phyloP scores from a whole-genome alignment of 371 early-diverging fungal genomes.

The Rhizopus stolonifer region DNA sequence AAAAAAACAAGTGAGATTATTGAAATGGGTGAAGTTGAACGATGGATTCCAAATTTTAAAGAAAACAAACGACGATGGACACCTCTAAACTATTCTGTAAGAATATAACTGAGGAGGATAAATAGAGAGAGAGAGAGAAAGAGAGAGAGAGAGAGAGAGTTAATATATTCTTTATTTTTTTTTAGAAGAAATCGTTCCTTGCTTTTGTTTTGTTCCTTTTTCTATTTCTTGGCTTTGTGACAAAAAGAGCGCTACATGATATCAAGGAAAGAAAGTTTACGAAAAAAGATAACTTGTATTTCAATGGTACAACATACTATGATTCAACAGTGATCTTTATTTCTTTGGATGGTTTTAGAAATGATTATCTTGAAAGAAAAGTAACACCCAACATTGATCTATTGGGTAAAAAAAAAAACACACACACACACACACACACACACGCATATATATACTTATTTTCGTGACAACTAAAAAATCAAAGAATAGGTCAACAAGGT shows the following conservation, averaged over 20 bases:
- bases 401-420: slow-evolving; percentile 43
- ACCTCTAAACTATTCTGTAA: too few relatives aligned
- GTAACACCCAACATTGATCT: slow-evolving; percentile 66
- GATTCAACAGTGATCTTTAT: slow-evolving; percentile 75
- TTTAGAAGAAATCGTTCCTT: background rate
- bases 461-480: too few relatives aligned
- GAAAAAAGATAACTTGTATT: slow-evolving; percentile 18
- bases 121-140: background rate
- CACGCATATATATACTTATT: too few relatives aligned
- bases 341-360: slow-evolving; percentile 86
- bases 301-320: slow-evolving; percentile 70
- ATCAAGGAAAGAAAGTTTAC: background rate
- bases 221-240: background rate
- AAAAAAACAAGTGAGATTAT: background rate
- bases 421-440: background rate
- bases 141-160: background rate
- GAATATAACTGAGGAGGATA: background rate
- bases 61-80: background rate
- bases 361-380: slow-evolving; percentile 75
- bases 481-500: slow-evolving; percentile 44
- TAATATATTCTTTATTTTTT: too few relatives aligned
- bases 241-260: too few relatives aligned
- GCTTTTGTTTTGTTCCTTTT: background rate
- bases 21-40: slow-evolving; percentile 6
- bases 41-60: background rate